phyloP scores from a whole-genome alignment of 345 rosid species.

The Fremontodendron californicum region DNA sequence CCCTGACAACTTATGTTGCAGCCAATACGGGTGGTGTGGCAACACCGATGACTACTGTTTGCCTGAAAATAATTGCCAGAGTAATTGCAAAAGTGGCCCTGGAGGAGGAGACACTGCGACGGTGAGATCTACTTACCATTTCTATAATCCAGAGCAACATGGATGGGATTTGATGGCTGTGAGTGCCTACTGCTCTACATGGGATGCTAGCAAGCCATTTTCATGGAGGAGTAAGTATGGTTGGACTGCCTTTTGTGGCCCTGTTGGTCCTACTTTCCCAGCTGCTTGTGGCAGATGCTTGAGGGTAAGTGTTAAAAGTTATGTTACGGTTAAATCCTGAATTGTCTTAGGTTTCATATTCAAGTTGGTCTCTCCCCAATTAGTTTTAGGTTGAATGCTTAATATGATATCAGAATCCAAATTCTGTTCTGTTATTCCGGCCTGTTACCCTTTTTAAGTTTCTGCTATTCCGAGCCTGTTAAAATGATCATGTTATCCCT shows the following conservation, averaged over 20 bases:
- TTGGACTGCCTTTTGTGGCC: conserved; percentile 70
- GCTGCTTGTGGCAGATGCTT: conserved; percentile 53
- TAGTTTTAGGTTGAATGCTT: no score
- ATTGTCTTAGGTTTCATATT: no score
- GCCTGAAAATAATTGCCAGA: conserved; percentile 36
- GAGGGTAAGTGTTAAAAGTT: no score
- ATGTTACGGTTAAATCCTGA: no score
- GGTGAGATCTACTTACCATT: conserved; percentile 51
- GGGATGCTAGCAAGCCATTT: conserved; percentile 50
- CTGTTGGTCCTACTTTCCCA: conserved; percentile 45
- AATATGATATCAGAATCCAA: no score
- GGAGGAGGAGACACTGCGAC: conserved; percentile 33
- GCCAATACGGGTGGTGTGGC: conserved; percentile 14
- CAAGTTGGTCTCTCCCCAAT: no score
- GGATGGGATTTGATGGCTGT: conserved; percentile 49
- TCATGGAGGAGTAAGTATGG: conserved; percentile 51
- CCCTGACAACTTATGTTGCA: conserved; percentile 12
- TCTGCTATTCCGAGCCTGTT: no score
- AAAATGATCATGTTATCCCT: no score
- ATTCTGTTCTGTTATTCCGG: no score
- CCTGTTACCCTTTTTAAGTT: no score
- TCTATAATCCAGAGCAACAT: conserved; percentile 46
- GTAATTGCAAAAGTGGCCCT: conserved; percentile 31
- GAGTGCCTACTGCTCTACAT: conserved; percentile 52
- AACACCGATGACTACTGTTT: conserved; percentile 10